A percentile compares a stretch with the other conserved stretches of the same genome.
Conservation (phyloP, 805 yeast genomes). For the Candida insectorum region DNA sequence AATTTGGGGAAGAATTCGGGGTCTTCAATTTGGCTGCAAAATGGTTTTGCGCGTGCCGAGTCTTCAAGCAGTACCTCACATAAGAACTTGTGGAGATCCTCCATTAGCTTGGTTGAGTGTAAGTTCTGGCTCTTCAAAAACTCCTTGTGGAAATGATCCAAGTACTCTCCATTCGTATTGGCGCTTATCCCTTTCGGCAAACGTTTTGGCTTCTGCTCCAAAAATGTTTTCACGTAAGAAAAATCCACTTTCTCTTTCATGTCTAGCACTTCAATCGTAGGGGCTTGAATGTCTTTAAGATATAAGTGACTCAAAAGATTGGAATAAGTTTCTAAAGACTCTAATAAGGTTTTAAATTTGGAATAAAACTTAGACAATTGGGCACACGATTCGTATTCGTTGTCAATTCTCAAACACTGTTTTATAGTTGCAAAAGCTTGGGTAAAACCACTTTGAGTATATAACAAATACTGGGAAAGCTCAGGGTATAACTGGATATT, state of each 20-base stretch:
- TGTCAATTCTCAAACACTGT: conserved; percentile 73
- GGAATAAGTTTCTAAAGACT: conserved; percentile 44
- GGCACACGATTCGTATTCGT: conserved; percentile 65
- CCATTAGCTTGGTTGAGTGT: conserved; percentile 21
- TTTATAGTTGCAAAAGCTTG: conserved; percentile 51
- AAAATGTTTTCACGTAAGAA: conserved; percentile 17
- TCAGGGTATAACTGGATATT: conserved; percentile 22
- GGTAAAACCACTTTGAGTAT: conserved; percentile 51
- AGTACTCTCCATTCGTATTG: conserved; percentile 41
- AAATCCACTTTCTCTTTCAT: conserved; percentile 21
- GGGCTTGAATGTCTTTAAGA: conserved; percentile 5
- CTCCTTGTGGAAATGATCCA: conserved; percentile 31
- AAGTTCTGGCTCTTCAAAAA: conserved; percentile 18
- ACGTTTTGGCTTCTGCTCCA: conserved; percentile 20
- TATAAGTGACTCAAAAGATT: conserved; percentile 26
- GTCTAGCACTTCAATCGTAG: conserved; percentile 22
- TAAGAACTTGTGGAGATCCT: conserved; percentile 32
- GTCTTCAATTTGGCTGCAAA: conserved; percentile 20
- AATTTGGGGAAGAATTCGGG: conserved; percentile 39
- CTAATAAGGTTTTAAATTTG: conserved; percentile 39
- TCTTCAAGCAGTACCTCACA: conserved; percentile 38
- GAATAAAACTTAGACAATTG: conserved; percentile 50
- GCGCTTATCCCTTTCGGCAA: conserved; percentile 25
- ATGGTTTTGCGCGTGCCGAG: conserved; percentile 18
- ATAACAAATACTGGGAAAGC: conserved; percentile 34